Evolutionary conservation across 345 rosid species (phyloP), one percentile per base, ranked within the genome.

Genomic region (Euphorbia tirucalli): DNA sequence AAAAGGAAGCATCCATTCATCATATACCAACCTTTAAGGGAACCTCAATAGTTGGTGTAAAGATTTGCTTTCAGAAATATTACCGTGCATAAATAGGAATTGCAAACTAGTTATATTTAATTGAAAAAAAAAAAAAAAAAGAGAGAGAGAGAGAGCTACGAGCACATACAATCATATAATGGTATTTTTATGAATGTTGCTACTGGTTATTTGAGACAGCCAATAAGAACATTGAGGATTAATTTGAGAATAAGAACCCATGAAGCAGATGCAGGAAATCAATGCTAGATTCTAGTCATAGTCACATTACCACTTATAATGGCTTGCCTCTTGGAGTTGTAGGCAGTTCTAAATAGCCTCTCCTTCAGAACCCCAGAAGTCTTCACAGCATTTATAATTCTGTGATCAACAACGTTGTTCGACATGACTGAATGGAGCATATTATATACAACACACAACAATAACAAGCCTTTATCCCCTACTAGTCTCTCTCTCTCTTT

Each of bases 331-430:
- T 77, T 61, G 31, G 80, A 77, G 72, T 61, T 77, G 69, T 59
- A 72, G 65, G 80, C 80, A 66, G 80, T 72, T 66, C 32, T 71
- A 72, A 77, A 77, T 22, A 77, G 62, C 50, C 72, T 66, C 76
- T 72, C 80, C 70, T 7, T 71, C 31, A 77, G 18, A 52, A 31
- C 69, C 43, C 80, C 80, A 71, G 80, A 77, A 66, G 21, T 60
- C 59, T 77, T 77, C 65, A 77, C 76, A 32, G 80, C 76, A 60
- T 72, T 66, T 72, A 21, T 56, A 61, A 77, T 77, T 68, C 80
- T 77, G 69, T 16, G 9, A 63, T 35, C 71, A 68, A 66, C 5
- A 65, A 66, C 50, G 37, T 58, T 75, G 74, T 67, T 37, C 74
- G 65, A 69, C 37, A 63, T 74, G 57, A 58, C 71, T 41, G 48